Evolutionary conservation across 2,329 filamentous ascomycete species (phyloP).

Genomic region (Knufia petricola): DNA sequence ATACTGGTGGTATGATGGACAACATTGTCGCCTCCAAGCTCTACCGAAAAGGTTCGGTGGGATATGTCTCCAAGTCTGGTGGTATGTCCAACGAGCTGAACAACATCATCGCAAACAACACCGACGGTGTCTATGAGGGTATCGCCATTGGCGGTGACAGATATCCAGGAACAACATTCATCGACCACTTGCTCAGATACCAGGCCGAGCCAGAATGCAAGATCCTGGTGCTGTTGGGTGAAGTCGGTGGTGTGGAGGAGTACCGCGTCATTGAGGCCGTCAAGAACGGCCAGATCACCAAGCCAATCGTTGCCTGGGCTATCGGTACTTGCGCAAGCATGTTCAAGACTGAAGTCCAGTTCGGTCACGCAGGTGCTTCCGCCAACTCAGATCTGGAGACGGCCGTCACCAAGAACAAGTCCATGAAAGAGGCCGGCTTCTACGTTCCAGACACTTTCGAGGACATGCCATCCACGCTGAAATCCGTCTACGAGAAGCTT

Average conservation of each 20-base stretch:
- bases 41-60: conserved; percentile 97
- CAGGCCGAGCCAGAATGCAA: conserved; percentile 96
- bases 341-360: conserved; percentile 99
- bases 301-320: conserved; percentile 98
- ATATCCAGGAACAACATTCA: conserved; percentile 98
- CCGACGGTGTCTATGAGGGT: conserved; percentile 97
- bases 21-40: conserved; percentile 99
- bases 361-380: conserved; percentile 95
- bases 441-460: conserved; percentile 93
- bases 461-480: conserved; percentile 72
- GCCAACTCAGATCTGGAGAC: conserved; percentile 99
- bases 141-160: conserved; percentile 98
- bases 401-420: conserved; percentile 90
- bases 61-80: conserved; percentile 98
- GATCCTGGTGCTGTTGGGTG: conserved; percentile 88
- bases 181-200: conserved; percentile 95
- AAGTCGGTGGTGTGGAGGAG: conserved; percentile 98
- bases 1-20: conserved; percentile 99
- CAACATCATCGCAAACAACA: conserved; percentile 96
- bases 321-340: conserved; percentile 98
- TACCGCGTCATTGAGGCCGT: conserved; percentile 99
- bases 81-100: conserved; percentile 99
- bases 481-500: conserved; percentile 76
- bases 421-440: conserved; percentile 91
- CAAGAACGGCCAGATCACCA: conserved; percentile 87